Evolutionary conservation across 306 rosid genomes (phyloP), one percentile per base, ranked within the genome.

Genomic region (Gleditsia sinensis): DNA sequence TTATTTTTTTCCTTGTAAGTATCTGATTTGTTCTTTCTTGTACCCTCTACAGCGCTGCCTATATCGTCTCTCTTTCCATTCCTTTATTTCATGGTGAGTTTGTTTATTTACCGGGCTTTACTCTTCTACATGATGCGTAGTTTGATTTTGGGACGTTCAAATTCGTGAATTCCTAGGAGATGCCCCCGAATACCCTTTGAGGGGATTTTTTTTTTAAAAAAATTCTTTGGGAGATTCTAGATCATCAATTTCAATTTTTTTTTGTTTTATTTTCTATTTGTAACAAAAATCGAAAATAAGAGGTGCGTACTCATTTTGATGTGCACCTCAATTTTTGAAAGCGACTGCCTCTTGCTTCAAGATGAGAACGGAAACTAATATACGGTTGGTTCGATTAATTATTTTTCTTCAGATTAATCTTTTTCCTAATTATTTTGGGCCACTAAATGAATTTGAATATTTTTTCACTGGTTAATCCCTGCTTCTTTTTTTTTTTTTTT

Each of bases 51-150:
- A 84, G 88, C 86, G 1, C 71, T 84, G 9, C 86, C 88, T 43
- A 42, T 61, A 70, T 33, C 85, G 36, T 84, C 83, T 34, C 86
- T 84, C 55, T 81, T 84, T 84, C 83, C 88, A 10, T 84, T 78
- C 69, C 86, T 84, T 45, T 84, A 84, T 59, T 84, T 84, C 66
- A 81, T 84, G 88, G 88, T 84, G 74, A 84, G 81, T 78, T 69
- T 48, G 21, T 5, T 34, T 65, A 30, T 33, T 23, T 1, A 10
- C 21, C 28, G 9, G 16, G 17, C 9, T 14, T 40, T 61, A 20
- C 16, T 23, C 20, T 71, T 45, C 45, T 56, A 43, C 8, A 17
- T 45, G 49, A 46, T 67, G 39, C 4, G 24, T 20, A 5, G 32
- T 51, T 21, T 70, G 37, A 43, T 30, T 19, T 71, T 36, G 12